Conservation (phyloP, 495 filamentous ascomycete genomes). For the Lepidopterella palustris region DNA sequence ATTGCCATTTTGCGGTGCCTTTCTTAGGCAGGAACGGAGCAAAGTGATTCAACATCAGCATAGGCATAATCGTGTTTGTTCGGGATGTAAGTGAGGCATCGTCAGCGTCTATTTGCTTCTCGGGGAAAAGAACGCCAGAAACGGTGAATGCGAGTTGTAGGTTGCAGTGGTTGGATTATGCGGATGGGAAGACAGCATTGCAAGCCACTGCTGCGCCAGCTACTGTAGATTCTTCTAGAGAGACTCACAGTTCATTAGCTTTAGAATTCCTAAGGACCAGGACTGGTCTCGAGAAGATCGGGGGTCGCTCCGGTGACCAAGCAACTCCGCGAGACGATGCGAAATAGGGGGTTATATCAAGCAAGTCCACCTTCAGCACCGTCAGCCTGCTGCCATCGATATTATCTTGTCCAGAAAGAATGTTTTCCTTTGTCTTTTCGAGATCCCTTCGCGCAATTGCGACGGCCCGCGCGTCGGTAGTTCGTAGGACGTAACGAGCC, state of each 20-base stretch:
- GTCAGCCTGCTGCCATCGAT: conserved; percentile 45
- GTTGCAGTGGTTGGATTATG: conserved; percentile 34
- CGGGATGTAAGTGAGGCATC: conserved; percentile 55
- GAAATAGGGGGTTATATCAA: no score
- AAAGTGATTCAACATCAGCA: conserved; percentile 73
- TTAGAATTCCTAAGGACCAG: no score
- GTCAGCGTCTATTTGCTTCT: conserved; percentile 60
- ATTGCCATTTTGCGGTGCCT: conserved; percentile 34
- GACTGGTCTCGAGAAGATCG: no score
- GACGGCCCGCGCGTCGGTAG: conserved; percentile 60
- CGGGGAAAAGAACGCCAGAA: conserved; percentile 67
- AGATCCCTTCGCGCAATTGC: conserved; percentile 61
- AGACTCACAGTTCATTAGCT: neutral
- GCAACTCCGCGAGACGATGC: no score
- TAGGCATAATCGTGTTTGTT: conserved; percentile 65
- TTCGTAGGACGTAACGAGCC: conserved; percentile 57
- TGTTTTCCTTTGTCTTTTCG: conserved; percentile 42
- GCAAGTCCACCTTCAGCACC: conserved; percentile 55
- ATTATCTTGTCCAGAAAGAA: conserved; percentile 47
- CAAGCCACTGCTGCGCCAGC: conserved; percentile 39
- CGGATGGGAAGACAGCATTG: conserved; percentile 43
- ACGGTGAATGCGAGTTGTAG: conserved; percentile 65
- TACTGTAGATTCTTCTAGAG: conserved; percentile 46
- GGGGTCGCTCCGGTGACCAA: conserved; percentile 25
- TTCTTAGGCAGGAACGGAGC: conserved; percentile 55